Conservation (phyloP, 2,329 filamentous ascomycete genomes). For the Catunica adiposa region DNA sequence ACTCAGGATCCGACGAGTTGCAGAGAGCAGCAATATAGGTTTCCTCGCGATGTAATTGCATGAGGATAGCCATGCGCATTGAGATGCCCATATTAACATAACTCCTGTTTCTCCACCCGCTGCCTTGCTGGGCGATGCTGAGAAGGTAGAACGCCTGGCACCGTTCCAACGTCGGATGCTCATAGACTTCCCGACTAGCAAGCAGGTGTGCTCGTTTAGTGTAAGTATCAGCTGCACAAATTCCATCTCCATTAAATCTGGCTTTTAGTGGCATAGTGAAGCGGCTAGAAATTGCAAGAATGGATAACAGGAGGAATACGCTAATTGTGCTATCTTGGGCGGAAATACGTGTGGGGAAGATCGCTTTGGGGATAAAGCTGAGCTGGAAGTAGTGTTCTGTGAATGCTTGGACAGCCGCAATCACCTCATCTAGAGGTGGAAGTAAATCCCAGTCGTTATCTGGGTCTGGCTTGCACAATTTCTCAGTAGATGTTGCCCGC, state of each 20-base stretch:
- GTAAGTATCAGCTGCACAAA: conserved; percentile 36
- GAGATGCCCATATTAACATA: conserved; percentile 43
- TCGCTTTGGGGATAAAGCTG: conserved; percentile 39
- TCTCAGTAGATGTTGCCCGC: not conserved
- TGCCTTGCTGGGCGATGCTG: conserved; percentile 42
- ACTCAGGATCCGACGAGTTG: conserved; percentile 26
- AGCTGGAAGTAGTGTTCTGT: conserved; percentile 41
- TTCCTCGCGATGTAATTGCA: conserved; percentile 39
- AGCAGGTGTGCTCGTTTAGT: conserved; percentile 33
- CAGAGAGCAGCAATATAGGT: conserved; percentile 27
- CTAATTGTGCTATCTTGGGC: conserved; percentile 32
- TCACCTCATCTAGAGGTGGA: conserved; percentile 31
- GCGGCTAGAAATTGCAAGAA: conserved; percentile 40
- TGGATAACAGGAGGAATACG: conserved; percentile 36
- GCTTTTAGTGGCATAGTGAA: conserved; percentile 32
- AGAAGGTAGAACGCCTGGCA: conserved; percentile 43
- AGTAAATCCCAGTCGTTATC: conserved; percentile 33
- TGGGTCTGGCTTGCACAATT: conserved; percentile 12
- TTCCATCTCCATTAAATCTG: conserved; percentile 31
- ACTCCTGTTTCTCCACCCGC: conserved; percentile 35
- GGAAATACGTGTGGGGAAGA: conserved; percentile 31
- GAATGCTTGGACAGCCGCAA: conserved; percentile 37
- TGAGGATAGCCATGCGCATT: conserved; percentile 37
- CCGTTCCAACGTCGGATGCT: conserved; percentile 34
- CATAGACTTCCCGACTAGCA: conserved; percentile 34